Evolutionary conservation across 1,139 yeast genomes (phyloP), one percentile per base, ranked within the genome.

Genomic region (Hemisphaericaspora subhashii): DNA sequence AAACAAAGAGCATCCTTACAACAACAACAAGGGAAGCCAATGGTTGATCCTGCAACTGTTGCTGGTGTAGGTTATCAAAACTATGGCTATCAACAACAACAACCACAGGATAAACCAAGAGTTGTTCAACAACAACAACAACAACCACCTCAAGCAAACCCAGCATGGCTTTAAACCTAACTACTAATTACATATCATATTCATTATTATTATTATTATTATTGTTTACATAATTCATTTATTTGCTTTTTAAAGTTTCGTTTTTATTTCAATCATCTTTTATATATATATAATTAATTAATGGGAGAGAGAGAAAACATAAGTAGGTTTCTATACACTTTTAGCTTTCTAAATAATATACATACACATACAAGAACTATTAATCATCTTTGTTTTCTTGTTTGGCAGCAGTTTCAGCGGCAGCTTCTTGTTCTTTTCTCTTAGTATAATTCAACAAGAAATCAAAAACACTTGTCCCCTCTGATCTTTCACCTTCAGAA

Each of bases 391-490:
- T 5, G 9, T 15, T 6, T 4, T 31, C 15, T 24, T 24, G 27
- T 24, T 24, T 6, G 23, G 23, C 3, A 10, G 30, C 3, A 14
- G 30, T 17, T 17, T 17, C 32, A 3, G n/a, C n/a, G n/a, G n/a
- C n/a, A n/a, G n/a, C 11, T 17, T 24, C 30, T 32, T 11, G 31
- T 22, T 20, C 26, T 23, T 28, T 7, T 26, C 28, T 38, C 10
- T 17, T 26, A n/a, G 41, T 42, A 29, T 46, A 47, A 23, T 45
- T 43, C 35, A 35, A 39, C 28, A 88, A 68, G 60, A 84, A 89
- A 53, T 85, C 90, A 55, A 87, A 86, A 17, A 86, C 79, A 44
- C 78, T 75, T 38, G 58, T 62, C 30, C 62, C 68, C 39, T 60
- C 65, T 31, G 44, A 45, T 36, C 44, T 43, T 18, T 50, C 54